Conservation (phyloP, 1,139 yeast species). For the Kodamaea anthophila region DNA sequence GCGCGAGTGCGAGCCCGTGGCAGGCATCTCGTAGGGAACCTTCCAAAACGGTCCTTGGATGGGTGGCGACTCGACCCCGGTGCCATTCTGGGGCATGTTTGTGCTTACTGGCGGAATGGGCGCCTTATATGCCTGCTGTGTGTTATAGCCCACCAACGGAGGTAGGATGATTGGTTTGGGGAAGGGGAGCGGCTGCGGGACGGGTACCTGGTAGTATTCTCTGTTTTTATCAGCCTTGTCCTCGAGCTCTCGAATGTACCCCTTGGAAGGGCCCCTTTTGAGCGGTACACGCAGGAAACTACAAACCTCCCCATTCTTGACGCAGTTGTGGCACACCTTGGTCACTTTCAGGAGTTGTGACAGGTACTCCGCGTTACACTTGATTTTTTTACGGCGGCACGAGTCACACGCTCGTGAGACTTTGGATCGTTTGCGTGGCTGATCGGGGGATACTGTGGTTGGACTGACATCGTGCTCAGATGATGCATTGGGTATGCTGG, state of each 20-base stretch:
- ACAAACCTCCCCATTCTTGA: constrained; percentile 48
- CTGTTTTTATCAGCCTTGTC: constrained; percentile 23
- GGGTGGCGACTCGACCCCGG: constrained; percentile 22
- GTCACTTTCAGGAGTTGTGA: constrained; percentile 37
- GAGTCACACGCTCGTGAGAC: constrained; percentile 67
- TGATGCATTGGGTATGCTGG: no score
- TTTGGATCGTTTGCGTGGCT: constrained; percentile 54
- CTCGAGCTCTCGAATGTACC: constrained; percentile 45
- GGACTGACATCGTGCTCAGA: no score
- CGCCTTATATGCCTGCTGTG: constrained; percentile 1
- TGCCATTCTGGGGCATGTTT: background rate
- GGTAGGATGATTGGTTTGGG: constrained; percentile 24
- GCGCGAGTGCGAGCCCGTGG: constrained; percentile 5
- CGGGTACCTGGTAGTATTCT: constrained; percentile 3
- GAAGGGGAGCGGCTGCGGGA: constrained; percentile 15
- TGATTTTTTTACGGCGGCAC: constrained; percentile 57
- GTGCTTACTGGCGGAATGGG: constrained; percentile 1
- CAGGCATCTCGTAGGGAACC: constrained; percentile 47
- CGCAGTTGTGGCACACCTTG: constrained; percentile 52
- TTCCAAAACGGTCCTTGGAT: constrained; percentile 47
- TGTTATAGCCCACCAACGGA: constrained; percentile 16
- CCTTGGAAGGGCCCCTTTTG: constrained; percentile 75
- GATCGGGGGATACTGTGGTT: constrained; percentile 7
- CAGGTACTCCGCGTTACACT: constrained; percentile 54
- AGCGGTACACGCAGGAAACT: constrained; percentile 63